Base-by-base conservation (phyloP, 2,329 filamentous ascomycete genomes). In the Talaromyces albobiverticillius region DNA sequence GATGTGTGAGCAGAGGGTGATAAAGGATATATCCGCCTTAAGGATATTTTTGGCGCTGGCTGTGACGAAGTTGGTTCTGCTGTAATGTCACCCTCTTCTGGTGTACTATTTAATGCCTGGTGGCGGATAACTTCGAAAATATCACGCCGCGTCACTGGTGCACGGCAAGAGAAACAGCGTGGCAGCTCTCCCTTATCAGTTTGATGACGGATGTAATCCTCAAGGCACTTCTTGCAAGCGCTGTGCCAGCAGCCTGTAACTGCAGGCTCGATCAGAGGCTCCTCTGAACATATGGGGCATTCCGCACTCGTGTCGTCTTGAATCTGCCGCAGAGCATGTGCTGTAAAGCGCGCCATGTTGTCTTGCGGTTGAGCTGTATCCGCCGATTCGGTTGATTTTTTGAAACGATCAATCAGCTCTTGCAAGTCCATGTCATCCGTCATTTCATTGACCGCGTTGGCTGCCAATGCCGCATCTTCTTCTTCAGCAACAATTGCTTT, bases 191-290 rank as follows among this genome's bases (percentile, higher is more conserved):
- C 85, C 55, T 87, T 90, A 61, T 90, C 86, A 4, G 81, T 87
- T 68, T 96, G 88, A 64, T 96, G 91, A 59, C 88, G 85, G 65
- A 99, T 95, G 62, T 90, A 96, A 62, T 90, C 86, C 2, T 95
- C 76, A n/a, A 97, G 76, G 64, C 94, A 99, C 58, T 89, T 87
- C 72, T 94, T 96, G 76, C 94, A 99, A 1, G 94, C 92, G 31
- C 90, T 95, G 71, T 99, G 94, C 91, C 94, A 99, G 72, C 94
- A 99, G 0, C 90, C 90, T 0, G 94, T 97, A 1, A 99, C 94
- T 0, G 89, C 88, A 66, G 95, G 93, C 51, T 96, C 88, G 38
- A 90, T 83, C 91, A 97, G 97, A 3, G 92, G 91, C 69, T 97
- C 94, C 69, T 97, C 93, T 3, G 89, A 85, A 72, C 94, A 99